These are phyloP conservation scores for Tulasnella calospora DNA, from an alignment of 768 basidiomycete genomes.

Conservation along the genomic window DNA sequence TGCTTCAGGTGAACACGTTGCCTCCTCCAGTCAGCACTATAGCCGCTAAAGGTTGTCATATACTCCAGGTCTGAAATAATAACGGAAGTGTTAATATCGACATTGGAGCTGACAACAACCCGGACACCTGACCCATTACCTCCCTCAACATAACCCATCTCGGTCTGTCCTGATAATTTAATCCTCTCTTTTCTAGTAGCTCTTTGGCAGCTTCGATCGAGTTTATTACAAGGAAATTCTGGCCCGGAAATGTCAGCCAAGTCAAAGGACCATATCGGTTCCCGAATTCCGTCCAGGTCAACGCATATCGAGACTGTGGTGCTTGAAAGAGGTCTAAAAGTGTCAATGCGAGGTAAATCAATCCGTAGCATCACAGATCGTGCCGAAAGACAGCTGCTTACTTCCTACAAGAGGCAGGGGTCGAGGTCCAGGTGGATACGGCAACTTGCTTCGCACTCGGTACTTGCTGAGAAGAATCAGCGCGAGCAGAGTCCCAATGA, in stretches of 20 bases:
- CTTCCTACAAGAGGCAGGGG: too few relatives aligned
- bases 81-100: not conserved
- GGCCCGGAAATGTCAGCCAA: slow-evolving; percentile 15
- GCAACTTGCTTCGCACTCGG: too few relatives aligned
- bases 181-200: slow-evolving; percentile 28
- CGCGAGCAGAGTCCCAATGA: too few relatives aligned
- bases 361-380: too few relatives aligned
- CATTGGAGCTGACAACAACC: not conserved
- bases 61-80: not conserved
- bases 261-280: slow-evolving; percentile 14
- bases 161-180: slow-evolving; percentile 27
- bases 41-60: not conserved
- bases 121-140: not conserved
- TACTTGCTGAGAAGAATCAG: too few relatives aligned
- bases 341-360: too few relatives aligned
- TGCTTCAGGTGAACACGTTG: not conserved
- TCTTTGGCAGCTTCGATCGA: slow-evolving; percentile 21
- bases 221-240: slow-evolving; percentile 24
- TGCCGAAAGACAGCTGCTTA: too few relatives aligned
- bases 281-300: slow-evolving; percentile 8
- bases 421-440: too few relatives aligned
- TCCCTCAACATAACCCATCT: not conserved
- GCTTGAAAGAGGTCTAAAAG: too few relatives aligned
- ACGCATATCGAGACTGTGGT: not conserved
- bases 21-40: not conserved